phyloP scores from a whole-genome alignment of 345 rosid species.

The Pistacia atlantica region DNA sequence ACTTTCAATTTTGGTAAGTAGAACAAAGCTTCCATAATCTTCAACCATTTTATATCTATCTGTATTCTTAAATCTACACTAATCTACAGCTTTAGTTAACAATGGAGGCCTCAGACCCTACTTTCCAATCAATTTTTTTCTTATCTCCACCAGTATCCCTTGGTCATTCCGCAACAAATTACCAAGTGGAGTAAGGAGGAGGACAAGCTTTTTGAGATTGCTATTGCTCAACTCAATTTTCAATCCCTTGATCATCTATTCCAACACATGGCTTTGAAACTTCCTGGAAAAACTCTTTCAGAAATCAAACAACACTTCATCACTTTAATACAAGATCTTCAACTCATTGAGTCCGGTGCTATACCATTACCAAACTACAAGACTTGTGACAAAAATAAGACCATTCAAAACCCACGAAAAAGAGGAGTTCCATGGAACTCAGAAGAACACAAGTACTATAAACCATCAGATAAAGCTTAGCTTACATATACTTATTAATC shows the following conservation, averaged over 20 bases:
- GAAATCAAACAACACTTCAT: background rate
- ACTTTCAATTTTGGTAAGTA: too few species aligned
- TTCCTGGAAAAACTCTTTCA: background rate
- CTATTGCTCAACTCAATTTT: background rate
- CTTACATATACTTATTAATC: too few species aligned
- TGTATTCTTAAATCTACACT: too few species aligned
- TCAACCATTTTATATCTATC: too few species aligned
- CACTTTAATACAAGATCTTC: background rate
- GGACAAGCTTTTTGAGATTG: slow-evolving; percentile 1
- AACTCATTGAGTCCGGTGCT: background rate
- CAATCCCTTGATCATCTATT: background rate
- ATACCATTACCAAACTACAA: background rate
- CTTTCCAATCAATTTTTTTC: too few species aligned
- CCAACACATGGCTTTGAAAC: background rate
- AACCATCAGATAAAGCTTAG: background rate
- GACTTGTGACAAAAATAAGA: background rate
- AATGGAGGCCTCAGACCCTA: too few species aligned
- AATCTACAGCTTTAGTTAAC: too few species aligned
- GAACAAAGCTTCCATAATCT: too few species aligned
- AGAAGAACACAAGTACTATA: slow-evolving; percentile 5
- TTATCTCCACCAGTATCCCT: too few species aligned
- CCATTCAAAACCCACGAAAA: background rate
- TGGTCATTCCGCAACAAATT: background rate
- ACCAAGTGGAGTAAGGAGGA: slow-evolving; percentile 2
- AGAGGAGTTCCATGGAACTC: background rate